Evolutionary conservation across 768 basidiomycete species (phyloP).

Genomic region (Rhodotorula paludigena): DNA sequence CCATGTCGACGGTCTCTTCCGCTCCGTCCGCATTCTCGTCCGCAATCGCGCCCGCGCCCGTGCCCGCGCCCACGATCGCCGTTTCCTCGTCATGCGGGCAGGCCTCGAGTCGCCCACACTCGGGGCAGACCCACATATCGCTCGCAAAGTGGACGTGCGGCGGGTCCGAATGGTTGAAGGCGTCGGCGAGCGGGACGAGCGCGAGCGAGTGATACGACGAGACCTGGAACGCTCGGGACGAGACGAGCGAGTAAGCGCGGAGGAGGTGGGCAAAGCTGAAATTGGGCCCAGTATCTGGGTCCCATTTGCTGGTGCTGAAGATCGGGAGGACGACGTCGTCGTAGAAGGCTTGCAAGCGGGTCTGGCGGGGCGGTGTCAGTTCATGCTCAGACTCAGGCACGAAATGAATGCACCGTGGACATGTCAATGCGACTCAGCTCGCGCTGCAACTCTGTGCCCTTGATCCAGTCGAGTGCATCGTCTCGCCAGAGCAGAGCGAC

Average conservation of each 20-base stretch:
- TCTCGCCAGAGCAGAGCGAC: conserved; percentile 47
- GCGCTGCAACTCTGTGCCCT: conserved; percentile 44
- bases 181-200: conserved; percentile 80
- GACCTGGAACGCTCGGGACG: conserved; percentile 74
- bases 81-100: conserved; percentile 62
- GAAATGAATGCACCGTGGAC: conserved; percentile 11
- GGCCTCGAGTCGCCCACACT: conserved; percentile 64
- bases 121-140: conserved; percentile 66
- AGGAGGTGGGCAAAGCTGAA: conserved; percentile 25
- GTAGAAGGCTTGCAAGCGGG: background rate
- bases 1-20: conserved; percentile 59
- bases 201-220: conserved; percentile 72
- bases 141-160: conserved; percentile 22
- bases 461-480: conserved; percentile 39
- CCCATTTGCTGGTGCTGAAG: background rate
- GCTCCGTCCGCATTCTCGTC: conserved; percentile 12
- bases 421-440: conserved; percentile 10
- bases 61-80: background rate
- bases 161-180: conserved; percentile 52
- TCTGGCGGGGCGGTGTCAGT: too few species aligned
- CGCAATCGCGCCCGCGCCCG: background rate
- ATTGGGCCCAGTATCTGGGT: background rate
- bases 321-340: background rate
- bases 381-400: too few species aligned
- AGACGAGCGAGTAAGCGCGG: conserved; percentile 63